Evolutionary conservation across 768 basidiomycete genomes (phyloP), one percentile per base, ranked within the genome.

Genomic region (Fistulinella prunicolor): DNA sequence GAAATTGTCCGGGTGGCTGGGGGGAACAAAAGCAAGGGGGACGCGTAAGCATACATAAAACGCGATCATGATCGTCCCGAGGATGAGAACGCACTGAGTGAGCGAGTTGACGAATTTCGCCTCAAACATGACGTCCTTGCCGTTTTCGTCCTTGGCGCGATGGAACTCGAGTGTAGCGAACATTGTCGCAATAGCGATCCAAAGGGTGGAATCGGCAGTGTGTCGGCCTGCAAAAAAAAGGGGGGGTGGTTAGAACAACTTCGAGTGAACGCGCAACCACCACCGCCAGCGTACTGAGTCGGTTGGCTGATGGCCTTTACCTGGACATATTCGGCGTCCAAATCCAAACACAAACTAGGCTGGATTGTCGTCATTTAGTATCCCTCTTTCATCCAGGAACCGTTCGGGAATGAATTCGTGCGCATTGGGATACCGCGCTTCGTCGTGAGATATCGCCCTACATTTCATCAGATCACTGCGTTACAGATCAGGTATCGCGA

Each of bases 331-430:
- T 20, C 45, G 35, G 19, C 50, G 21, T 14, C 49, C 50, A 34
- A 42, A 32, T 21, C 45, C 50, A 28, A 50, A 50, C 2, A 50
- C 7, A 22, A 44, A 44, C n/a, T 40, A 32, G 9, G 12, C 4
- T 6, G 49, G 49, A 35, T 44, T 5, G 23, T 50, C 44, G n/a
- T 40, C 16, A 9, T 16, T 42, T 26, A 49, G 21, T 5, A 3
- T 32, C 5, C 48, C 48, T 26, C 34, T 6, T 2, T 2, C 22
- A 6, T 49, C 48, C 23, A 56, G 26, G 35, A 56, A 53, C 9
- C 51, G 32, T 32, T 56, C 55, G 6, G 48, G 55, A 1, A 44
- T 47, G 38, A 56, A 56, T 13, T 37, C 16, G 20, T 45, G 40
- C 19, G 42, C 23, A 14, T 53, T 24, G 1, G 47, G 50, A 28